Evolutionary conservation across 2,329 filamentous ascomycete genomes (phyloP).

Genomic region (Ophiocordyceps camponoti-floridani): DNA sequence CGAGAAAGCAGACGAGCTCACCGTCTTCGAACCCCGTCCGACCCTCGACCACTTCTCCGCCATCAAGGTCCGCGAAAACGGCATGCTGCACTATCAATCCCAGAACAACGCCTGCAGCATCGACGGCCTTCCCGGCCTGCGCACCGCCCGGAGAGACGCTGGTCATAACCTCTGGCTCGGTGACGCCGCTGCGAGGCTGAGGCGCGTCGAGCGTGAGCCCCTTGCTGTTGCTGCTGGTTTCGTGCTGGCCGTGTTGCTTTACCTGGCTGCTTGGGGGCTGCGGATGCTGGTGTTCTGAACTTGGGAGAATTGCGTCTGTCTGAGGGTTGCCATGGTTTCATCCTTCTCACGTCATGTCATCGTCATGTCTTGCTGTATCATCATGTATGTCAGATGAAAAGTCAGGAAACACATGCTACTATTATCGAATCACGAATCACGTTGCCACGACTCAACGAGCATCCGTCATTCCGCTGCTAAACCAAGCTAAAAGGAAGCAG

Average conservation of each 20-base stretch:
- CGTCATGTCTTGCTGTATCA: no score
- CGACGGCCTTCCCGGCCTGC: constrained; percentile 40
- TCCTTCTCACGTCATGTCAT: no score
- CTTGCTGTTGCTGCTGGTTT: constrained; percentile 16
- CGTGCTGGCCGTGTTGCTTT: constrained; percentile 11
- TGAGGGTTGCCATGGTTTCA: no score
- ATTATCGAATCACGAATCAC: no score
- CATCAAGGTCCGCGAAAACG: constrained; percentile 27
- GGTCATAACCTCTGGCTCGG: constrained; percentile 28
- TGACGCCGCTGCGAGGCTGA: constrained; percentile 14
- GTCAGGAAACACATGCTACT: no score
- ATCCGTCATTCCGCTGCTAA: no score
- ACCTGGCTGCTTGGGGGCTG: constrained; percentile 3
- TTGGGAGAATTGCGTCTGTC: no score
- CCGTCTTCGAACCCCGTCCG: constrained; percentile 32
- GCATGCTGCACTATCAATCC: constrained; percentile 35
- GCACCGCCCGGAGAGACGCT: constrained; percentile 27
- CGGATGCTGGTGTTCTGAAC: no score
- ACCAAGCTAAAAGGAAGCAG: no score
- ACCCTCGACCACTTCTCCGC: constrained; percentile 34
- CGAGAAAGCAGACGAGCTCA: constrained; percentile 14
- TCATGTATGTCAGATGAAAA: no score
- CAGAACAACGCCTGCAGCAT: constrained; percentile 36
- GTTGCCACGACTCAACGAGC: no score
- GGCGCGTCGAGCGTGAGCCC: constrained; percentile 11